Conservation (phyloP, 2,329 filamentous ascomycete genomes). For the Bipolaris victoriae region DNA sequence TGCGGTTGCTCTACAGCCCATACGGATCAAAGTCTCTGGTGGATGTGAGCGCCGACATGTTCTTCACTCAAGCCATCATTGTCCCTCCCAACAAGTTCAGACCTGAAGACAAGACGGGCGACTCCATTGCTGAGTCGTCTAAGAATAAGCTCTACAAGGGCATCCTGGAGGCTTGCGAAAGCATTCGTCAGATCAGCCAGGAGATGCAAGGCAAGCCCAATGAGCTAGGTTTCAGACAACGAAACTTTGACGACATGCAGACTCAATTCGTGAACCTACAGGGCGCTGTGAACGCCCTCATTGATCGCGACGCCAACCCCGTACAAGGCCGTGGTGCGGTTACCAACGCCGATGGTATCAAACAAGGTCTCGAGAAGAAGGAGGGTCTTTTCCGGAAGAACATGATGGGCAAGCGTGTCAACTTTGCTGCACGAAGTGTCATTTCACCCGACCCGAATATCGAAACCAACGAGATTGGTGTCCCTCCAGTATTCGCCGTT, state of each 20-base stretch:
- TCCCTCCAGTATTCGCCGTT: conserved; percentile 95
- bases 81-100: conserved; percentile 93
- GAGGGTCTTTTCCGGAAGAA: conserved; percentile 98
- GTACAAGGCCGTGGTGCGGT: conserved; percentile 77
- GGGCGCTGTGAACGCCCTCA: conserved; percentile 87
- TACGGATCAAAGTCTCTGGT: conserved; percentile 64
- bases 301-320: conserved; percentile 87
- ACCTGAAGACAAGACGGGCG: conserved; percentile 82
- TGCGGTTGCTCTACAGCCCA: conserved; percentile 84
- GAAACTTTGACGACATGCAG: conserved; percentile 77
- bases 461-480: conserved; percentile 97
- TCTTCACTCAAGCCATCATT: conserved; percentile 85
- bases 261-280: conserved; percentile 84
- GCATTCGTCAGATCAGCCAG: conserved; percentile 74
- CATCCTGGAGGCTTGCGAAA: conserved; percentile 77
- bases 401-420: conserved; percentile 99
- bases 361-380: conserved; percentile 98
- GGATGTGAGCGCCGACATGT: conserved; percentile 81
- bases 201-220: conserved; percentile 63
- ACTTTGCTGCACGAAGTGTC: conserved; percentile 95
- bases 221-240: conserved; percentile 52
- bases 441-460: conserved; percentile 99
- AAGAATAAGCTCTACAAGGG: conserved; percentile 88
- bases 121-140: conserved; percentile 83
- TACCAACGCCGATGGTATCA: conserved; percentile 89